Conservation (phyloP, 2,329 filamentous ascomycete species). For the Botrytis deweyae region DNA sequence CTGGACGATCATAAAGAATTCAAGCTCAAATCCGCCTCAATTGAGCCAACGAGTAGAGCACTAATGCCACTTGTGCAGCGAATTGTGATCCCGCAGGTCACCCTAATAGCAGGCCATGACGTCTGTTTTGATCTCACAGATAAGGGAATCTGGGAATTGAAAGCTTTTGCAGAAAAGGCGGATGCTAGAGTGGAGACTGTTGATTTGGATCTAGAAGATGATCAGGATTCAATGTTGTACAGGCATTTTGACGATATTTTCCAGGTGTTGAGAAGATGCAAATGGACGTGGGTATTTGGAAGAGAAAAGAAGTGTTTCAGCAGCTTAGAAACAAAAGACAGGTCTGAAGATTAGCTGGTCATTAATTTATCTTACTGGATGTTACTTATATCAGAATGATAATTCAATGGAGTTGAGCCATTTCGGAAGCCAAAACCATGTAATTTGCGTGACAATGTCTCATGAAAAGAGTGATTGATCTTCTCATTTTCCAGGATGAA, state of each 20-base stretch:
- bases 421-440: neutral
- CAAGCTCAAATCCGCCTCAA: neutral
- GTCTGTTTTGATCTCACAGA: neutral
- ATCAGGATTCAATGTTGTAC: no score
- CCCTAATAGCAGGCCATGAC: neutral
- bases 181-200: neutral
- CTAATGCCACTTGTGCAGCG: fast-evolving
- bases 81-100: neutral
- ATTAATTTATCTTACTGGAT: neutral
- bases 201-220: no score
- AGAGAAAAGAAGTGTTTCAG: neutral
- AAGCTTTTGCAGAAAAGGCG: neutral
- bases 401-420: neutral
- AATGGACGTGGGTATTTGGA: neutral
- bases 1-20: neutral
- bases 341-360: neutral
- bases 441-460: neutral
- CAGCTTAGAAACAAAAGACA: neutral
- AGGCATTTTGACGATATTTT: neutral
- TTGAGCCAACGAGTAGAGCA: neutral
- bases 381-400: neutral
- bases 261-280: neutral
- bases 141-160: neutral
- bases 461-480: neutral
- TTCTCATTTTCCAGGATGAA: neutral